Percentiles rank a stretch among this genome's conserved stretches.
These are phyloP conservation scores for Tricholoma terreum DNA, from an alignment of 768 basidiomycete genomes.

Conservation along the genomic window DNA sequence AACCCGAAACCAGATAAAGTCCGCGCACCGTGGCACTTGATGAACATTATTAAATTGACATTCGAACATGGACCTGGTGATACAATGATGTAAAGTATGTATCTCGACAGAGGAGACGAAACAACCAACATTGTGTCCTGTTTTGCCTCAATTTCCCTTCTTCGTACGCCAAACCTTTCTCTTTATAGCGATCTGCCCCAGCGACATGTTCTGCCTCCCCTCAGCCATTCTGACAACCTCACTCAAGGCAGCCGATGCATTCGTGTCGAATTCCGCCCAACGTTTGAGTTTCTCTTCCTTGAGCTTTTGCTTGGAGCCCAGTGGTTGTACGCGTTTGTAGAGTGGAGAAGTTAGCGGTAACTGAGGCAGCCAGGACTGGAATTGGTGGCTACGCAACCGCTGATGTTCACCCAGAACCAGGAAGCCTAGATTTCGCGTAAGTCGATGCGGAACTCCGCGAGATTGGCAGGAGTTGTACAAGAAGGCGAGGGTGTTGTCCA, in stretches of 20 bases:
- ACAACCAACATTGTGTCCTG: neutral
- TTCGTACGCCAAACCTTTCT: neutral
- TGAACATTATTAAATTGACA: too few relatives aligned
- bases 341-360: slow-evolving; percentile 14
- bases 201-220: slow-evolving; percentile 43
- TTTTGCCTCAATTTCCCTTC: neutral
- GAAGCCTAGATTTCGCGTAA: slow-evolving; percentile 53
- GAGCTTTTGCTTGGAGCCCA: neutral
- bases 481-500: slow-evolving; percentile 64
- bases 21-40: neutral
- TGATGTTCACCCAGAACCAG: slow-evolving; percentile 35
- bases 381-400: slow-evolving; percentile 19
- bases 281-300: slow-evolving; percentile 14
- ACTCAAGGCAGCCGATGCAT: slow-evolving; percentile 45
- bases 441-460: slow-evolving; percentile 58
- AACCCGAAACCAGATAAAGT: neutral
- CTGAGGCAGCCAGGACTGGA: slow-evolving; percentile 39
- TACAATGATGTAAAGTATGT: neutral
- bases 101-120: neutral
- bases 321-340: neutral
- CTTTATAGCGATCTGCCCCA: slow-evolving; percentile 38
- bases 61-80: neutral
- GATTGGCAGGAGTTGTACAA: slow-evolving; percentile 59
- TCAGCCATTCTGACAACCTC: slow-evolving; percentile 61
- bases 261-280: slow-evolving; percentile 29